Base-by-base conservation (phyloP, 495 filamentous ascomycete species). In the Aspergillus sclerotiicarbonarius region DNA sequence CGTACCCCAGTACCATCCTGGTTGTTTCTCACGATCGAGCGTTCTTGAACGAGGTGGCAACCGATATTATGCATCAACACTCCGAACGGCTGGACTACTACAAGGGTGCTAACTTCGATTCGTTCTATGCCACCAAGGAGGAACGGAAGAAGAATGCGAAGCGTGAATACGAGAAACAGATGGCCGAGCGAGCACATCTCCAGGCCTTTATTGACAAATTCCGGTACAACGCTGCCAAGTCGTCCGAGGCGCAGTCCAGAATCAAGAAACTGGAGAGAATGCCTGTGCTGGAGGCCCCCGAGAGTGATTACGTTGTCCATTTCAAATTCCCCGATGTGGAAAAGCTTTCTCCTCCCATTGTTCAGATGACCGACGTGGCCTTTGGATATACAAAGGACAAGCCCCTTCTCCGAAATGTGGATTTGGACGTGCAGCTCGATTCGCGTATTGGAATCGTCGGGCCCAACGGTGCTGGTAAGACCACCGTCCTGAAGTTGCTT, bases 201-300 rank as follows among this genome's bases (percentile, higher is more conserved):
- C 86, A 88, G 81, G 87, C 90, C 32, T 99, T 99, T 76, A 98
- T 99, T 74, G 94, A 99, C 81, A 99, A 99, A 75, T 98, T 99
- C 83, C 87, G 94, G 29, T 99, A 99, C 84, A 99, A 99, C 69
- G 94, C 94, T 13, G 94, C 95, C 65, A 99, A 99, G 69, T 96
- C 95, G 0, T 96, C 92, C 15, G 94, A 99, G 78, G 94, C 94
- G 2, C 94, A 99, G 66, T 96, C 92, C 0, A 83, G 94, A 57
- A 98, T 99, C 80, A 99, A 99, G 80, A 99, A 99, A 70, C 82
- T 99, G 29, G 95, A 99, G 72, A 90, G 87, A 62, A 96, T 99
- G 87, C 95, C 95, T 0, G 79, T 96, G 4, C 84, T 98, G 21
- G 89, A 96, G 66, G 76, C 91, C 3, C 94, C 94, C 4, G 94